Percentiles rank a stretch among this genome's conserved stretches.
phyloP scores from a whole-genome alignment of 1,284 basidiomycete genomes.

The Apiotrichum laibachii region DNA sequence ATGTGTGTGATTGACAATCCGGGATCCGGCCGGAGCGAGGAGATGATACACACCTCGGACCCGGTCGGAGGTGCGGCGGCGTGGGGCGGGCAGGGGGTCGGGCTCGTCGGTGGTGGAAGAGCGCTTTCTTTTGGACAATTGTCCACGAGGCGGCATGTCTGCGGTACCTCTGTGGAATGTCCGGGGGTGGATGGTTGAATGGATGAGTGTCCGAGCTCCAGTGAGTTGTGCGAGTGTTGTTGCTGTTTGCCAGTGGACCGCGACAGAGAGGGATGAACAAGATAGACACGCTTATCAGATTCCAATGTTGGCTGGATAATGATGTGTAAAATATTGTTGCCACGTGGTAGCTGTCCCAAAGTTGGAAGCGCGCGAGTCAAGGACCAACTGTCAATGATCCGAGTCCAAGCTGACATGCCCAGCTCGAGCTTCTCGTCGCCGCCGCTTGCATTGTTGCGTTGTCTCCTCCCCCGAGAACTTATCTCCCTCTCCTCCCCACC shows the following conservation, averaged over 20 bases:
- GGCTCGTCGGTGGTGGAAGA: neutral
- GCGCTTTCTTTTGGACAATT: neutral
- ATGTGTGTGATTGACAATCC: neutral
- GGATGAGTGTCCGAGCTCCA: neutral
- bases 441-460: neutral
- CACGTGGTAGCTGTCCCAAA: neutral
- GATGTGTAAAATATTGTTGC: neutral
- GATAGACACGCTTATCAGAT: neutral
- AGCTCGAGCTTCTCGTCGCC: no score
- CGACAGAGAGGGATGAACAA: neutral
- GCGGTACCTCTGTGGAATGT: neutral
- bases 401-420: neutral
- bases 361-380: neutral
- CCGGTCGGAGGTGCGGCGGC: neutral
- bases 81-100: neutral
- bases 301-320: neutral
- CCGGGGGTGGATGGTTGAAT: no score
- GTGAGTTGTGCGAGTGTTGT: neutral
- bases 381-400: neutral
- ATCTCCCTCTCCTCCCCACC: neutral
- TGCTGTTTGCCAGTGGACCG: neutral
- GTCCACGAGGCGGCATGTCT: neutral
- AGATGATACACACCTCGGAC: neutral
- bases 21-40: neutral
- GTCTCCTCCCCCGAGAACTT: neutral